These are phyloP conservation scores for Fusarium pininemorale DNA, from an alignment of 2,329 filamentous ascomycete species.

Conservation along the genomic window DNA sequence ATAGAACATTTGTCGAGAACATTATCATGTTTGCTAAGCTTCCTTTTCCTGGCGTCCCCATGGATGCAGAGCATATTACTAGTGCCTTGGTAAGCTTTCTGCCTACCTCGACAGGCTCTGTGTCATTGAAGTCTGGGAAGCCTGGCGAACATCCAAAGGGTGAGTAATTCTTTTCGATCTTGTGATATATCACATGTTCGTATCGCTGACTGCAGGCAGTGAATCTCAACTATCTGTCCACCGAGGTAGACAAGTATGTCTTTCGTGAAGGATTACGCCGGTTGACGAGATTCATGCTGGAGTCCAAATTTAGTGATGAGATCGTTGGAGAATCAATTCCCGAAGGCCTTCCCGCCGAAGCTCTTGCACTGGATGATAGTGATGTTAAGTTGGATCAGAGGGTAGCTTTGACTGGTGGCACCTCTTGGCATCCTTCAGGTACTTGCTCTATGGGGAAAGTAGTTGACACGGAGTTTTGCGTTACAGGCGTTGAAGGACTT, in stretches of 20 bases:
- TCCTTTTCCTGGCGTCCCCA: slow-evolving; percentile 31
- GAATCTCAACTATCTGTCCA: slow-evolving; percentile 36
- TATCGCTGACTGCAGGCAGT: slow-evolving; percentile 16
- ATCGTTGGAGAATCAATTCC: slow-evolving; percentile 37
- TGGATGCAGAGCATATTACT: slow-evolving; percentile 39
- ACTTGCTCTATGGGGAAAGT: slow-evolving; percentile 66
- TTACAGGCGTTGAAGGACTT: slow-evolving; percentile 53
- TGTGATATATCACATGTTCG: too few species aligned
- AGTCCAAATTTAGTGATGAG: slow-evolving; percentile 25
- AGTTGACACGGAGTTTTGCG: slow-evolving; percentile 64
- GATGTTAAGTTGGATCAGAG: slow-evolving; percentile 37
- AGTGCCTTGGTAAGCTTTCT: slow-evolving; percentile 35
- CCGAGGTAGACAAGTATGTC: slow-evolving; percentile 39
- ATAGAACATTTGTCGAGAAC: slow-evolving; percentile 38
- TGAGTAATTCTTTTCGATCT: neutral
- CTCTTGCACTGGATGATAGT: slow-evolving; percentile 21
- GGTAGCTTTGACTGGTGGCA: slow-evolving; percentile 44
- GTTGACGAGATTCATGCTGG: slow-evolving; percentile 37
- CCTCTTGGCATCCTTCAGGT: slow-evolving; percentile 62
- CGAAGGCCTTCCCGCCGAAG: slow-evolving; percentile 18
- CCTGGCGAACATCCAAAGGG: slow-evolving; percentile 35
- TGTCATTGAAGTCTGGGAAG: slow-evolving; percentile 32
- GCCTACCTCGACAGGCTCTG: slow-evolving; percentile 37
- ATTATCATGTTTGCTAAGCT: slow-evolving; percentile 38
- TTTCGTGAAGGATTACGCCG: slow-evolving; percentile 37